Conservation (phyloP, 352 stramenopile species). For the Globisporangium cylindrosporum region DNA sequence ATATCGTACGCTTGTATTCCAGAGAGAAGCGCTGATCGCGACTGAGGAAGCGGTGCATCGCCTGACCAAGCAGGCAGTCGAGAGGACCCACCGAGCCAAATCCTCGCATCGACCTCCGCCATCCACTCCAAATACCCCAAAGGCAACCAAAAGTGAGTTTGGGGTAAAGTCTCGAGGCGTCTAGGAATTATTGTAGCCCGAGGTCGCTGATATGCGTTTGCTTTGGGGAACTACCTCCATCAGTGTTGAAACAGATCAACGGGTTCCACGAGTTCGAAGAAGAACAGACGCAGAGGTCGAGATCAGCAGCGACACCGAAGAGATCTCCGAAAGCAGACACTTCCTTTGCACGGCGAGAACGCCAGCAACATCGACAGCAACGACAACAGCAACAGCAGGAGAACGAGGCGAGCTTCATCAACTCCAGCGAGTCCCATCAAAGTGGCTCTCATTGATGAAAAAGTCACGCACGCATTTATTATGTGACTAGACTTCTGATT, state of each 20-base stretch:
- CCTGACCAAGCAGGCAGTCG: constrained; percentile 26
- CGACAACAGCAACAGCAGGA: background rate
- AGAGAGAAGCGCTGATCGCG: constrained; percentile 30
- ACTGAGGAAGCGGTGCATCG: constrained; percentile 35
- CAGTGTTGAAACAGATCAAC: background rate
- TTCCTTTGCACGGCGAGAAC: background rate
- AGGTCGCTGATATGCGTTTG: background rate
- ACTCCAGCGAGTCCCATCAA: background rate
- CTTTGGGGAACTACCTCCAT: background rate
- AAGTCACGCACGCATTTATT: background rate
- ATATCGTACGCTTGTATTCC: too few relatives aligned
- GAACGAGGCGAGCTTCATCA: background rate
- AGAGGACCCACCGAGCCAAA: constrained; percentile 19
- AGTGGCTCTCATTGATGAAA: background rate
- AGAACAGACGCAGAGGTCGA: background rate
- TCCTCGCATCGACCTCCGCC: constrained; percentile 14
- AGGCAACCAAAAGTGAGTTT: constrained; percentile 4
- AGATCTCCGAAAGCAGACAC: background rate
- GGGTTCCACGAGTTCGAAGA: background rate
- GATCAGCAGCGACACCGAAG: background rate
- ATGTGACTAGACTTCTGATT: background rate
- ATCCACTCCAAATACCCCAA: constrained; percentile 24
- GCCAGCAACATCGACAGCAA: background rate
- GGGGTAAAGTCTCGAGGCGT: too few relatives aligned
- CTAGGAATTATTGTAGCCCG: background rate